Percentiles rank a stretch among this genome's conserved stretches.
phyloP scores from a whole-genome alignment of 805 yeast genomes.

The Groenewaldozyma tartarivorans region DNA sequence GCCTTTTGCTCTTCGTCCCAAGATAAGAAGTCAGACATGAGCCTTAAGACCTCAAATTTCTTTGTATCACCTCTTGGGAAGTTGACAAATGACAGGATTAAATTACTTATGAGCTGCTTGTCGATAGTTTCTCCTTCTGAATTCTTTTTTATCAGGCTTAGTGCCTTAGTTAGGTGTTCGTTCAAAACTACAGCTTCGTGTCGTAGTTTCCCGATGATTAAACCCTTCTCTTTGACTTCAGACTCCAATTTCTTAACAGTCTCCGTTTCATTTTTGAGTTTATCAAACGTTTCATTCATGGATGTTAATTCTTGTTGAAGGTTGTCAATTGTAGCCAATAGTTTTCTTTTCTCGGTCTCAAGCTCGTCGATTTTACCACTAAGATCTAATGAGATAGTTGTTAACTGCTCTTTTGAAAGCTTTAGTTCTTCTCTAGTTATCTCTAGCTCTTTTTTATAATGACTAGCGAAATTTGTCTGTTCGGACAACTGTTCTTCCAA shows the following conservation, averaged over 20 bases:
- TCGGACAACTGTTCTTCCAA: conserved; percentile 24
- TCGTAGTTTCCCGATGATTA: conserved; percentile 79
- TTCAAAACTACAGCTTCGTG: conserved; percentile 91
- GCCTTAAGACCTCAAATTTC: conserved; percentile 82
- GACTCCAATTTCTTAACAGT: conserved; percentile 34
- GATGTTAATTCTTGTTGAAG: conserved; percentile 7
- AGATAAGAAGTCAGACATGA: conserved; percentile 70
- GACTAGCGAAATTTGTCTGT: conserved; percentile 21
- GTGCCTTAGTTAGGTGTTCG: conserved; percentile 91
- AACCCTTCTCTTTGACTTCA: conserved; percentile 59
- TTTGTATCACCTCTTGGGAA: conserved; percentile 90
- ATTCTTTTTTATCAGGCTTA: conserved; percentile 71
- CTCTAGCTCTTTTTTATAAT: conserved; percentile 17
- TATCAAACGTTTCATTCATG: conserved; percentile 15
- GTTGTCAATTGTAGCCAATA: conserved; percentile 4
- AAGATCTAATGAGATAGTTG: conserved; percentile 6
- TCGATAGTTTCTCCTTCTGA: conserved; percentile 72
- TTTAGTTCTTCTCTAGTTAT: conserved; percentile 17
- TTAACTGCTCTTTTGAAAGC: conserved; percentile 26
- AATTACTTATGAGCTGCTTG: conserved; percentile 78
- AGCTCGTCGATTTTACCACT: conserved; percentile 4
- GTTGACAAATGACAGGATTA: conserved; percentile 73
- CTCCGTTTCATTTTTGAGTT: conserved; percentile 19
- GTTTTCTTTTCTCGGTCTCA: conserved; percentile 11
- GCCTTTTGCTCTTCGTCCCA: conserved; percentile 64